A percentile compares a stretch with the other conserved stretches of the same genome.
These are phyloP conservation scores for Saccharomyces pastorianus DNA, from an alignment of 1,139 yeast genomes.

Conservation along the genomic window DNA sequence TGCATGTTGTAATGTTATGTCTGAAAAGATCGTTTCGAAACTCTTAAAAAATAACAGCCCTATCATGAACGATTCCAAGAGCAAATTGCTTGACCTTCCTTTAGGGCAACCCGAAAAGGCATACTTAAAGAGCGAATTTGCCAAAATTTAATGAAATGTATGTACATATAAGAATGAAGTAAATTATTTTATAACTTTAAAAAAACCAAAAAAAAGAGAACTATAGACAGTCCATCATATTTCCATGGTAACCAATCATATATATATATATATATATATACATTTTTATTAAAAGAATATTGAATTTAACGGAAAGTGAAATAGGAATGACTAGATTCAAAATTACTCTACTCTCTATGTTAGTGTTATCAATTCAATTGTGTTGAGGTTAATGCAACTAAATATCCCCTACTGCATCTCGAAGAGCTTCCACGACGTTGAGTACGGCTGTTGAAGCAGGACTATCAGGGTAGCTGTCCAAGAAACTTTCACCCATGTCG, in stretches of 20 bases:
- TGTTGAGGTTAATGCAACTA: slow-evolving; percentile 5
- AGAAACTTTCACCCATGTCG: slow-evolving; percentile 80
- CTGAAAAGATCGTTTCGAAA: slow-evolving; percentile 14
- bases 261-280: too few relatives aligned
- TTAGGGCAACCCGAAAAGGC: slow-evolving; percentile 23
- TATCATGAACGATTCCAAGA: slow-evolving; percentile 3
- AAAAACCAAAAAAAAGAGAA: background rate
- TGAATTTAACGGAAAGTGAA: background rate
- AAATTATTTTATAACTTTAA: background rate
- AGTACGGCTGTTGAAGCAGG: slow-evolving; percentile 87
- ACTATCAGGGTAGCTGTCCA: slow-evolving; percentile 79
- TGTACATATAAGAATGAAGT: background rate
- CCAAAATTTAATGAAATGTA: background rate
- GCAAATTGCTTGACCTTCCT: slow-evolving; percentile 16
- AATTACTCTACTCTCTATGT: background rate
- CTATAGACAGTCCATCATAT: background rate
- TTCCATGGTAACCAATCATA: background rate
- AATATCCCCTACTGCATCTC: slow-evolving; percentile 32
- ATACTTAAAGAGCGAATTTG: slow-evolving; percentile 10
- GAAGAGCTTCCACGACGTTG: slow-evolving; percentile 59
- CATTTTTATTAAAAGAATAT: background rate
- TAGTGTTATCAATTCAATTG: background rate
- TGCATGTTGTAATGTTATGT: slow-evolving; percentile 28
- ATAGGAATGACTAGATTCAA: background rate
- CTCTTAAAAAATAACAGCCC: slow-evolving; percentile 3